These are phyloP conservation scores for Pseudonitzschia multiseries DNA, from an alignment of 108 stramenopile species.

Conservation along the genomic window DNA sequence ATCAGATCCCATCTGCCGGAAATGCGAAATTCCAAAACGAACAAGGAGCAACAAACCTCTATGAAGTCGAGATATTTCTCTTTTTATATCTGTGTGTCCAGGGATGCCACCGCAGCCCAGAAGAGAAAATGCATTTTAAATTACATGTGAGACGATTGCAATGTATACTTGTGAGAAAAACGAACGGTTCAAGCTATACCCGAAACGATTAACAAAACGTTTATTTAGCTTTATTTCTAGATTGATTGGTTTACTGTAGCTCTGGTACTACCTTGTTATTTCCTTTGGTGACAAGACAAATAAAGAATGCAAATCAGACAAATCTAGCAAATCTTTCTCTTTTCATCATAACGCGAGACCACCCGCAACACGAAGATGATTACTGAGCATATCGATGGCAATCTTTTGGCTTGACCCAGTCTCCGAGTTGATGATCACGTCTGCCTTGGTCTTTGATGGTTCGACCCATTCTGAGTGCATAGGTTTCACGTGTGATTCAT, in stretches of 20 bases:
- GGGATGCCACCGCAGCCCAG: not conserved
- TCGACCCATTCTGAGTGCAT: constrained; percentile 94
- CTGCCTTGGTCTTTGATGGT: constrained; percentile 85
- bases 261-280: no score
- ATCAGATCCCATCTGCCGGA: not conserved
- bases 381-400: constrained; percentile 68
- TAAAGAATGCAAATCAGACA: no score
- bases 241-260: no score
- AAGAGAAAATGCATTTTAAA: no score
- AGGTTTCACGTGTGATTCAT: constrained; percentile 84
- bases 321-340: no score
- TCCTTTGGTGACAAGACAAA: no score
- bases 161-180: no score
- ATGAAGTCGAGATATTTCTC: not conserved
- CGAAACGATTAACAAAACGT: no score
- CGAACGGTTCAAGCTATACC: no score
- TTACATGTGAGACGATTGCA: no score
- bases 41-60: not conserved
- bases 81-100: not conserved
- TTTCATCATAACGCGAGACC: not conserved
- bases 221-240: no score
- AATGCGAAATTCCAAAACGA: not conserved
- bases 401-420: constrained; percentile 56
- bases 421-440: constrained; percentile 82
- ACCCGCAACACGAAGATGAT: constrained; percentile 62